phyloP scores from a whole-genome alignment of 2,329 filamentous ascomycete genomes.

The Trichoderma polysporum region DNA sequence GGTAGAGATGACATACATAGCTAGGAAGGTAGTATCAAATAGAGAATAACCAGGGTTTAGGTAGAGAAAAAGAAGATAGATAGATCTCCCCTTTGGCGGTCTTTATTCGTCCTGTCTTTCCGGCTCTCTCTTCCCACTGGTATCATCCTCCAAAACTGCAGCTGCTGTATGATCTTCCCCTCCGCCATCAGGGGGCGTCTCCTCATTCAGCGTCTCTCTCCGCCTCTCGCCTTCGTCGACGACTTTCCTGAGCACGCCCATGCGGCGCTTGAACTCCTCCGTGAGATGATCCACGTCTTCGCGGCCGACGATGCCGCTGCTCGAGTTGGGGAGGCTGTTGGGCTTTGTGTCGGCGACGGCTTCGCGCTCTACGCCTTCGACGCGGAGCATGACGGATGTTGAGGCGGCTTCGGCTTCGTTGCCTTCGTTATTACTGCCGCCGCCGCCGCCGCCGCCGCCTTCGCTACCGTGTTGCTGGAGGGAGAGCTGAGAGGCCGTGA shows the following conservation, averaged over 20 bases:
- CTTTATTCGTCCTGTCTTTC: neutral
- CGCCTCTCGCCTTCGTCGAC: slow-evolving; percentile 52
- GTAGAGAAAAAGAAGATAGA: neutral
- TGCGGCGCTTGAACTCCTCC: slow-evolving; percentile 58
- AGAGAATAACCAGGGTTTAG: neutral
- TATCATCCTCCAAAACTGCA: neutral
- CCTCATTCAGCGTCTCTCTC: slow-evolving; percentile 28
- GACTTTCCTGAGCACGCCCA: slow-evolving; percentile 54
- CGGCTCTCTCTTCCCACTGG: neutral
- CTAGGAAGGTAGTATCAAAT: neutral
- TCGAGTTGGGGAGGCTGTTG: slow-evolving; percentile 31
- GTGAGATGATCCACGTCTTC: slow-evolving; percentile 54
- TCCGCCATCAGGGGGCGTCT: slow-evolving; percentile 7
- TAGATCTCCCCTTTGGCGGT: neutral
- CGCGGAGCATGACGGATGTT: slow-evolving; percentile 33
- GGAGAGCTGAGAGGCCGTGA: slow-evolving; percentile 46
- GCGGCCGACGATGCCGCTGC: slow-evolving; percentile 34
- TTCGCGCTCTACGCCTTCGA: slow-evolving; percentile 42
- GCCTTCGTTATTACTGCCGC: slow-evolving; percentile 31
- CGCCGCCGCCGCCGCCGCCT: slow-evolving; percentile 28
- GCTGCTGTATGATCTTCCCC: neutral
- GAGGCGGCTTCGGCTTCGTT: neutral
- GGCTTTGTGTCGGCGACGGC: slow-evolving; percentile 30
- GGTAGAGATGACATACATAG: neutral
- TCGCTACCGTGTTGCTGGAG: slow-evolving; percentile 43